These are phyloP conservation scores for Eucalyptus polybractea DNA, from an alignment of 345 rosid genomes.

Conservation along the genomic window DNA sequence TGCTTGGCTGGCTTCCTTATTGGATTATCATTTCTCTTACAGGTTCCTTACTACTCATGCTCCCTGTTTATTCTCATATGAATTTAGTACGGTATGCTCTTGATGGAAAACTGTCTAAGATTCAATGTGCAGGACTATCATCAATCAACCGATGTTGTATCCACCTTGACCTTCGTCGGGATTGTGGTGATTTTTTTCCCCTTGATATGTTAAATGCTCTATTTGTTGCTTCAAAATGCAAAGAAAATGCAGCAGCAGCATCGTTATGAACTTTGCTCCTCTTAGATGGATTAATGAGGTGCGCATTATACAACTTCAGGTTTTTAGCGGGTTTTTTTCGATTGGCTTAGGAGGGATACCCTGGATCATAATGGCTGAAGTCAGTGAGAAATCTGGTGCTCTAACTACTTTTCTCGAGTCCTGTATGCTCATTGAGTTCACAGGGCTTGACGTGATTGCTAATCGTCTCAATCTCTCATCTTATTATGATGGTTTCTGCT, in stretches of 20 bases:
- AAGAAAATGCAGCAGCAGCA: neutral
- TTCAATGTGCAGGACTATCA: neutral
- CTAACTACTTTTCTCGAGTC: neutral
- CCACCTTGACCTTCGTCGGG: constrained; percentile 14
- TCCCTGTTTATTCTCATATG: neutral
- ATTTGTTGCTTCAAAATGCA: neutral
- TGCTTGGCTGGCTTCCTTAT: constrained; percentile 13
- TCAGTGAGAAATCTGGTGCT: neutral
- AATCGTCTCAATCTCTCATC: neutral
- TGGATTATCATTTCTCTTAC: constrained; percentile 31
- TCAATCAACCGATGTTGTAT: neutral
- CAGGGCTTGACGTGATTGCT: neutral
- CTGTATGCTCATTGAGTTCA: neutral
- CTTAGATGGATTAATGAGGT: neutral
- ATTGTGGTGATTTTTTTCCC: constrained; percentile 13
- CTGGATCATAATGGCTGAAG: constrained; percentile 69
- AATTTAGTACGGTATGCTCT: neutral
- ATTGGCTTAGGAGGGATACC: constrained; percentile 59
- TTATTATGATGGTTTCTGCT: neutral
- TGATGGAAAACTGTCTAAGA: neutral
- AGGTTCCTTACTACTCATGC: constrained; percentile 11
- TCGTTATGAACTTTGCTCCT: neutral
- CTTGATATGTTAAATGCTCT: neutral
- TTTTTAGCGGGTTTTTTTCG: constrained; percentile 24
- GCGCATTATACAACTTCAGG: constrained; percentile 4